Evolutionary conservation across 495 filamentous ascomycete genomes (phyloP).

Genomic region (Ascobolus immersus): DNA sequence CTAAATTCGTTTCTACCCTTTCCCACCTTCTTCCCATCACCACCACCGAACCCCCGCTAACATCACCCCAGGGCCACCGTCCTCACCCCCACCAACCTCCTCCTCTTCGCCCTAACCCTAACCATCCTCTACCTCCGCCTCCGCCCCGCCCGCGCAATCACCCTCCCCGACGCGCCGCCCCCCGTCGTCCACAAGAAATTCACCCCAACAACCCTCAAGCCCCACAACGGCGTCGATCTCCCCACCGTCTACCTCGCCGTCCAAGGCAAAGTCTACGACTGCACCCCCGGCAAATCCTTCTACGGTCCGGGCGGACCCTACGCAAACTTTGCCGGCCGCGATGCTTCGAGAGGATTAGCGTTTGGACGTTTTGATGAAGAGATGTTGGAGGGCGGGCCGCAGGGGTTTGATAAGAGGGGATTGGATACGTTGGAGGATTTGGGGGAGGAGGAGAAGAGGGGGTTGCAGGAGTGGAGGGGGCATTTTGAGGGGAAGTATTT

Average conservation of each 20-base stretch:
- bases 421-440: constrained; percentile 60
- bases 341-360: constrained; percentile 74
- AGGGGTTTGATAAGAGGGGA: no score
- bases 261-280: constrained; percentile 66
- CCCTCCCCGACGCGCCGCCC: constrained; percentile 25
- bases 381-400: constrained; percentile 70
- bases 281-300: constrained; percentile 60
- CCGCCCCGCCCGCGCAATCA: constrained; percentile 30
- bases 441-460: constrained; percentile 50
- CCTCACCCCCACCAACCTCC: constrained; percentile 52
- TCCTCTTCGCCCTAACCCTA: constrained; percentile 42
- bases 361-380: constrained; percentile 84
- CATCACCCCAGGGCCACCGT: constrained; percentile 28
- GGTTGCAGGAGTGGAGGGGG: constrained; percentile 73
- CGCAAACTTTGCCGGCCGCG: constrained; percentile 80
- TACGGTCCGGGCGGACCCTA: constrained; percentile 87
- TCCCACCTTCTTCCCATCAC: constrained; percentile 3
- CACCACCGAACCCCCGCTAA: background rate
- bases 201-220: constrained; percentile 57
- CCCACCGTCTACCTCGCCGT: constrained; percentile 65
- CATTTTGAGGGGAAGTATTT: constrained; percentile 84
- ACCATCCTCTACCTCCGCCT: constrained; percentile 44
- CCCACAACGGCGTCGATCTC: constrained; percentile 59
- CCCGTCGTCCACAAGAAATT: constrained; percentile 74
- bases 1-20: constrained; percentile 9